phyloP scores from a whole-genome alignment of 257 asterid genomes.

The Solanum clarkiae region DNA sequence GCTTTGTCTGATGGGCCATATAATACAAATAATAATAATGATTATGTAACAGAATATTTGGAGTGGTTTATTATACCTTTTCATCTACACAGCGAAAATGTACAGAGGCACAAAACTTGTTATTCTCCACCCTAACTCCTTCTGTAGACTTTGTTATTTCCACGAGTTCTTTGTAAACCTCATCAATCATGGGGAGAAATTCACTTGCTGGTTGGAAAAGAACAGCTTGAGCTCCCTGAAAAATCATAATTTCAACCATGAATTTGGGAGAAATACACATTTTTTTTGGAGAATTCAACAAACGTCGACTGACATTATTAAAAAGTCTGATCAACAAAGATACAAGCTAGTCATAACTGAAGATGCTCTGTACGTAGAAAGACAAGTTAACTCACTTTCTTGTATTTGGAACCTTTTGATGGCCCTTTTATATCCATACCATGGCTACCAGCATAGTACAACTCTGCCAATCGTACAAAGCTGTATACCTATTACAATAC shows the following conservation, averaged over 20 bases:
- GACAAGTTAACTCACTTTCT: conserved; percentile 30
- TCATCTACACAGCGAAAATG: conserved; percentile 91
- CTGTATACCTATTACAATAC: conserved; percentile 42
- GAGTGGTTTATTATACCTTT: conserved; percentile 32
- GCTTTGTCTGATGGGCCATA: background rate
- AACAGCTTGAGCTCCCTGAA: conserved; percentile 46
- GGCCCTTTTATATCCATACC: conserved; percentile 99
- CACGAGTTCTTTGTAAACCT: conserved; percentile 57
- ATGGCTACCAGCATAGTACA: conserved; percentile 98
- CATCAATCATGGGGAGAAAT: conserved; percentile 72
- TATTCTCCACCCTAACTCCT: conserved; percentile 79
- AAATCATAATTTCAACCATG: background rate
- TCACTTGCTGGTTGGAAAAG: conserved; percentile 82
- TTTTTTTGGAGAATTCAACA: background rate
- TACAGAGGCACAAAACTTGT: conserved; percentile 82
- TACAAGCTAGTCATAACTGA: background rate
- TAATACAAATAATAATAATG: background rate
- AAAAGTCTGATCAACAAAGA: background rate
- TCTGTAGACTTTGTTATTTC: conserved; percentile 57
- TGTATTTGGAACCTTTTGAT: conserved; percentile 65
- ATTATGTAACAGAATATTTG: background rate
- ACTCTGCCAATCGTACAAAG: conserved; percentile 80
- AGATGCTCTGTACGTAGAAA: background rate
- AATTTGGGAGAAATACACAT: background rate
- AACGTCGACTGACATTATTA: background rate